A percentile compares a stretch with the other conserved stretches of the same genome.
These are phyloP conservation scores for Aspergillus affinis DNA, from an alignment of 495 filamentous ascomycete genomes.

Conservation along the genomic window DNA sequence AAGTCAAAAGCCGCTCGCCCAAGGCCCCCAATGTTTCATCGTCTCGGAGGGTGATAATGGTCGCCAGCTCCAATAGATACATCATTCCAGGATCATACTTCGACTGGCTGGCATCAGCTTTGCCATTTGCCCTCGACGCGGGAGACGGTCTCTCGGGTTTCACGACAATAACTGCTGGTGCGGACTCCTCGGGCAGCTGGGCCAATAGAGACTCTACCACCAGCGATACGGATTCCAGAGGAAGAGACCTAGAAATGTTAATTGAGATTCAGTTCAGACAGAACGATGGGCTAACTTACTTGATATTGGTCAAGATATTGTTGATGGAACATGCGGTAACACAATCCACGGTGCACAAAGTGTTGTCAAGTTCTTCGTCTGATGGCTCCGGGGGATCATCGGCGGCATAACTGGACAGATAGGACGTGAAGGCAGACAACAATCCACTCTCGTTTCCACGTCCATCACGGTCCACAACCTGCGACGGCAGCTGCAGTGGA, in stretches of 20 bases:
- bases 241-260: slow-evolving; percentile 56
- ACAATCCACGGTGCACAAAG: slow-evolving; percentile 89
- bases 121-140: slow-evolving; percentile 43
- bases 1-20: slow-evolving; percentile 75
- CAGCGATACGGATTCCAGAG: slow-evolving; percentile 60
- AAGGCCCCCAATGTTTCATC: slow-evolving; percentile 65
- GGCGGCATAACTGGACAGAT: slow-evolving; percentile 96
- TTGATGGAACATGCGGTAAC: slow-evolving; percentile 85
- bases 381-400: slow-evolving; percentile 97
- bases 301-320: slow-evolving; percentile 80
- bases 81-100: slow-evolving; percentile 86
- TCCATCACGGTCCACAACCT: slow-evolving; percentile 84
- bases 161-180: slow-evolving; percentile 79
- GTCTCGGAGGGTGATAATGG: slow-evolving; percentile 78
- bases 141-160: slow-evolving; percentile 72
- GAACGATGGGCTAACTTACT: slow-evolving; percentile 50
- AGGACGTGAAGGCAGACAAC: slow-evolving; percentile 90
- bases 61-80: slow-evolving; percentile 86
- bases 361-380: slow-evolving; percentile 95
- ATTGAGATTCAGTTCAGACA: background rate
- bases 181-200: slow-evolving; percentile 83
- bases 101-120: slow-evolving; percentile 53
- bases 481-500: slow-evolving; percentile 85
- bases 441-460: slow-evolving; percentile 77
- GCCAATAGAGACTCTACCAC: slow-evolving; percentile 73